Evolutionary conservation across 2,329 filamentous ascomycete species (phyloP).

Genomic region (Ceratocystis diversiconidia): DNA sequence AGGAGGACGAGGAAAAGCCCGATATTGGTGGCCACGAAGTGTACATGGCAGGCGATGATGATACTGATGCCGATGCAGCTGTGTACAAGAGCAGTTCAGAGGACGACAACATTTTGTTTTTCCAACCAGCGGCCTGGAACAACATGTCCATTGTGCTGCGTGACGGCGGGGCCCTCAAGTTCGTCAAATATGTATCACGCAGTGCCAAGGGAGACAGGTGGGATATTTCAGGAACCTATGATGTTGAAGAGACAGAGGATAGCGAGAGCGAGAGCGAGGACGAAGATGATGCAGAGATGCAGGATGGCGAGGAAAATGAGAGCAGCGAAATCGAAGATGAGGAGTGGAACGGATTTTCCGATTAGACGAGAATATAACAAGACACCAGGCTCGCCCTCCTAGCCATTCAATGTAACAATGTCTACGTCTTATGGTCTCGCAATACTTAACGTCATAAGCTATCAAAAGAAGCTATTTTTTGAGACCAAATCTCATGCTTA

Average conservation of each 20-base stretch:
- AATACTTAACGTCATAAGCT: background rate
- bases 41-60: slow-evolving; percentile 84
- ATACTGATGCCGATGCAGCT: slow-evolving; percentile 60
- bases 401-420: background rate
- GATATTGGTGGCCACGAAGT: slow-evolving; percentile 70
- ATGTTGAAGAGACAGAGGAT: slow-evolving; percentile 46
- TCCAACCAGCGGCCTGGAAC: slow-evolving; percentile 63
- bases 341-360: slow-evolving; percentile 17
- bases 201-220: slow-evolving; percentile 77
- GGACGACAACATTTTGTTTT: slow-evolving; percentile 55
- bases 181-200: slow-evolving; percentile 88
- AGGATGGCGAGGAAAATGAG: slow-evolving; percentile 16
- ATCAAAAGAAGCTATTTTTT: background rate
- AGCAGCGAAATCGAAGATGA: slow-evolving; percentile 8
- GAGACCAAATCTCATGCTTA: background rate
- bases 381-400: background rate
- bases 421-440: background rate
- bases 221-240: slow-evolving; percentile 73
- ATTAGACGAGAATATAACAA: slow-evolving; percentile 7
- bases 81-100: slow-evolving; percentile 71
- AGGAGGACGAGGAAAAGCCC: slow-evolving; percentile 26
- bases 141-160: slow-evolving; percentile 79
- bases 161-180: slow-evolving; percentile 73
- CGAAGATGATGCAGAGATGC: slow-evolving; percentile 25
- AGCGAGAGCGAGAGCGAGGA: slow-evolving; percentile 27